A percentile compares a stretch with the other conserved stretches of the same genome.
These are phyloP conservation scores for Trichocladium uniseriatum DNA, from an alignment of 495 filamentous ascomycete genomes.

Conservation along the genomic window DNA sequence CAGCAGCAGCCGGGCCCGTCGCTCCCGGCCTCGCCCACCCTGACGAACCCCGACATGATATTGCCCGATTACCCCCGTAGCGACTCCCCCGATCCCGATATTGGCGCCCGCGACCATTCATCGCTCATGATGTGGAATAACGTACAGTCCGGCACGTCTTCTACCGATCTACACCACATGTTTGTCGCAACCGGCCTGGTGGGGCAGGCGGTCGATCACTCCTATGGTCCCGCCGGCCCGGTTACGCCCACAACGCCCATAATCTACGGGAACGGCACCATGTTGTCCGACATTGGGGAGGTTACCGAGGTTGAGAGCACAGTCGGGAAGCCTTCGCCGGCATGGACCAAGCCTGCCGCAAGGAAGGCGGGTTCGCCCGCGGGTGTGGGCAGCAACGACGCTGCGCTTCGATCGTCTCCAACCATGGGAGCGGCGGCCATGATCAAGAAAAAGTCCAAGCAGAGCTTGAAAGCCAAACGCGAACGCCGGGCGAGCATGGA, in stretches of 20 bases:
- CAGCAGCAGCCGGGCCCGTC: slow-evolving; percentile 24
- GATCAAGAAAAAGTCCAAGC: slow-evolving; percentile 34
- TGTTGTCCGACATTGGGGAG: slow-evolving; percentile 68
- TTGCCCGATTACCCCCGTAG: slow-evolving; percentile 56
- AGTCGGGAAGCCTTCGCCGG: slow-evolving; percentile 26
- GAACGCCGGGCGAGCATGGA: slow-evolving; percentile 37
- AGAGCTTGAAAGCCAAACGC: slow-evolving; percentile 23
- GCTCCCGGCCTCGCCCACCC: slow-evolving; percentile 60
- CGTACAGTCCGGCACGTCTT: slow-evolving; percentile 23
- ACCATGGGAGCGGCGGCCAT: slow-evolving; percentile 23
- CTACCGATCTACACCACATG: slow-evolving; percentile 27
- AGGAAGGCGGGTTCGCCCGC: slow-evolving; percentile 13
- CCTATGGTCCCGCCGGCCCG: slow-evolving; percentile 40
- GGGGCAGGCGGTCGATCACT: slow-evolving; percentile 7
- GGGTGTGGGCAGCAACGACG: slow-evolving; percentile 15
- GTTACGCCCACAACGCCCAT: slow-evolving; percentile 48
- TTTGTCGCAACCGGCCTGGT: slow-evolving; percentile 21
- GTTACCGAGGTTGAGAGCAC: slow-evolving; percentile 53
- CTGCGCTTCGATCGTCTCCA: slow-evolving; percentile 28
- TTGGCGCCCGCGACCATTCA: slow-evolving; percentile 26
- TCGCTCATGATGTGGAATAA: slow-evolving; percentile 41
- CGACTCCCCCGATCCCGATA: slow-evolving; percentile 35
- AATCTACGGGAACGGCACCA: slow-evolving; percentile 52
- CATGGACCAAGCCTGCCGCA: slow-evolving; percentile 7
- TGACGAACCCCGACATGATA: slow-evolving; percentile 94